phyloP scores from a whole-genome alignment of 352 stramenopile species.

The Globisporangium emineosum region DNA sequence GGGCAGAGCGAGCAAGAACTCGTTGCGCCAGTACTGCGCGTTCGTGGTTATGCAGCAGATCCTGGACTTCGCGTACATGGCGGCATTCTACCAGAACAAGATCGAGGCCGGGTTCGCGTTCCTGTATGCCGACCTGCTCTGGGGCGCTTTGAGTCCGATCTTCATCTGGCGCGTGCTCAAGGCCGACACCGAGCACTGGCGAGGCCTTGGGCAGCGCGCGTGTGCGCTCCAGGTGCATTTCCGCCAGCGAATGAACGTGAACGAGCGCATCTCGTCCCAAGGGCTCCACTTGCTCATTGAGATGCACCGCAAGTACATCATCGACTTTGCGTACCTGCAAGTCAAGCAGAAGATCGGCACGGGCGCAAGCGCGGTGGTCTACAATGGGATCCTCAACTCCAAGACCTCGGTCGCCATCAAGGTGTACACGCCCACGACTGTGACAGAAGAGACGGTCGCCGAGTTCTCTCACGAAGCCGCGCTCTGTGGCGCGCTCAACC shows the following conservation, averaged over 20 bases:
- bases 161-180: constrained; percentile 77
- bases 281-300: constrained; percentile 64
- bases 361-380: constrained; percentile 43
- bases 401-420: constrained; percentile 49
- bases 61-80: constrained; percentile 16
- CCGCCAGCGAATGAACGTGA: constrained; percentile 24
- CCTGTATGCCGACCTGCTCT: constrained; percentile 16
- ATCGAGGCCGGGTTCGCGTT: constrained; percentile 15
- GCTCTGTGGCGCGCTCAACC: constrained; percentile 60
- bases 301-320: constrained; percentile 73
- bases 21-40: constrained; percentile 27
- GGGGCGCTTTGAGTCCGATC: constrained; percentile 27
- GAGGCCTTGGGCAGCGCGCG: constrained; percentile 55
- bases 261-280: constrained; percentile 51
- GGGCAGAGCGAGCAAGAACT: background rate
- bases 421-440: constrained; percentile 52
- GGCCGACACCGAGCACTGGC: constrained; percentile 75
- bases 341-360: constrained; percentile 59
- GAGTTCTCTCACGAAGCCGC: constrained; percentile 80
- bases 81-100: background rate
- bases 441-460: constrained; percentile 54
- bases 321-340: constrained; percentile 65
- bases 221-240: constrained; percentile 33
- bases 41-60: constrained; percentile 8
- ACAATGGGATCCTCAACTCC: constrained; percentile 32